A percentile compares a stretch with the other conserved stretches of the same genome.
Evolutionary conservation across 495 filamentous ascomycete genomes (phyloP).

Genomic region (Monascus purpureus): DNA sequence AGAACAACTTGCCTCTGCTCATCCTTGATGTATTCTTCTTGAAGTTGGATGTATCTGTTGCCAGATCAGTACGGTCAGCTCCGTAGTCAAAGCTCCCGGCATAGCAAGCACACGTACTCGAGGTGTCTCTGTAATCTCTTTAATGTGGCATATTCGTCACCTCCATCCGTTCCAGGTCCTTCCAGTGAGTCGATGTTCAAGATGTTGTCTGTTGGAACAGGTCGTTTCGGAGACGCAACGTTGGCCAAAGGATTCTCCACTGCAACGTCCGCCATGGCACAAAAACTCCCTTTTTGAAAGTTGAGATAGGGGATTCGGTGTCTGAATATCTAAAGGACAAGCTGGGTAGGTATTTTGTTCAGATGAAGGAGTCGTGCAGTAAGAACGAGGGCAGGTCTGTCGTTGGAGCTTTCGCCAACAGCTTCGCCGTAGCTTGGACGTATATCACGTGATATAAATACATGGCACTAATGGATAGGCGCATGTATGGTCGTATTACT

Average conservation of each 20-base stretch:
- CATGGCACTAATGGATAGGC: too few species aligned
- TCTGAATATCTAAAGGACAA: too few species aligned
- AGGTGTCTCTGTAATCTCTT: conserved; percentile 93
- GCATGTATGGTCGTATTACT: too few species aligned
- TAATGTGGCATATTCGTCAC: conserved; percentile 86
- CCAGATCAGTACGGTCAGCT: background rate
- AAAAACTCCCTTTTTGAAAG: conserved; percentile 1
- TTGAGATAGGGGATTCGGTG: background rate
- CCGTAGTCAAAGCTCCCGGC: background rate
- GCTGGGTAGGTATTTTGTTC: background rate
- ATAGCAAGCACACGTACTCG: conserved; percentile 45
- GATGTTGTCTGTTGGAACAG: conserved; percentile 61
- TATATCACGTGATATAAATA: background rate
- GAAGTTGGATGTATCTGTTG: conserved; percentile 79
- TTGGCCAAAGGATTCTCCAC: conserved; percentile 67
- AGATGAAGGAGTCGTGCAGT: background rate
- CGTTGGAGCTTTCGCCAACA: too few species aligned
- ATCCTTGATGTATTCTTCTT: conserved; percentile 99
- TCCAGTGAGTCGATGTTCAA: conserved; percentile 82
- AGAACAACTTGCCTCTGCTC: conserved; percentile 62
- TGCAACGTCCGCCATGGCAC: conserved; percentile 66
- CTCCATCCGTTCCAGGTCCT: conserved; percentile 63
- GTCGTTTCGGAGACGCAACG: conserved; percentile 62
- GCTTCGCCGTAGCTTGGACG: background rate
- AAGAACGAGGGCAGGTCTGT: too few species aligned